Evolutionary conservation across 306 rosid genomes (phyloP).

Genomic region (Macrotyloma uniflorum): DNA sequence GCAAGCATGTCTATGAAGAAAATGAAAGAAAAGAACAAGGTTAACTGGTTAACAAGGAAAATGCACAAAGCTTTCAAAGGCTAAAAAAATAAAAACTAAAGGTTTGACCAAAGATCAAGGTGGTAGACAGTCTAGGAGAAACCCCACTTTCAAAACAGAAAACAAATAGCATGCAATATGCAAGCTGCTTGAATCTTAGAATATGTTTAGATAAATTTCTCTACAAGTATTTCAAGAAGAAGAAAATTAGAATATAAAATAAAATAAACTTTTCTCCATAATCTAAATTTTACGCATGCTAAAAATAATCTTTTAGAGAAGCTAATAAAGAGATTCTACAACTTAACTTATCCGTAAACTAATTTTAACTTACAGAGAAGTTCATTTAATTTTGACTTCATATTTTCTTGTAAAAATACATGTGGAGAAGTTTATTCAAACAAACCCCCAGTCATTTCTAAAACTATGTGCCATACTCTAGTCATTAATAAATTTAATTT

Average conservation of each 20-base stretch:
- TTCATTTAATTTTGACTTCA: not conserved
- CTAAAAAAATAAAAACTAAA: not conserved
- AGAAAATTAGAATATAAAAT: too few relatives aligned
- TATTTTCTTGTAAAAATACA: too few relatives aligned
- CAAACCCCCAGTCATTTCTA: not conserved
- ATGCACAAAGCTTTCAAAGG: not conserved
- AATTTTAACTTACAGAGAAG: too few relatives aligned
- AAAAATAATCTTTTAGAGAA: too few relatives aligned
- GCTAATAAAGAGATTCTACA: not conserved
- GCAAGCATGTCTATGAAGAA: slow-evolving; percentile 72
- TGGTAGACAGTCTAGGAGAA: slow-evolving; percentile 11
- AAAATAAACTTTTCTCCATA: too few relatives aligned
- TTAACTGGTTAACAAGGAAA: slow-evolving; percentile 26
- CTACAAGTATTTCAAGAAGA: too few relatives aligned
- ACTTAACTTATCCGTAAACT: too few relatives aligned
- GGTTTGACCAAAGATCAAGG: slow-evolving; percentile 23
- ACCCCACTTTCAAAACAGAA: not conserved
- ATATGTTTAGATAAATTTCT: too few relatives aligned
- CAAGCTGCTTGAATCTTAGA: not conserved
- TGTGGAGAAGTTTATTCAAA: not conserved
- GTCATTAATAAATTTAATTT: slow-evolving; percentile 8
- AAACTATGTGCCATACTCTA: not conserved
- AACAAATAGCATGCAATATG: not conserved
- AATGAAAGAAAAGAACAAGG: not conserved
- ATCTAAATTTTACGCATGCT: too few relatives aligned